These are phyloP conservation scores for Aspergillus ochraceoroseus DNA, from an alignment of 2,329 filamentous ascomycete genomes.

Conservation along the genomic window DNA sequence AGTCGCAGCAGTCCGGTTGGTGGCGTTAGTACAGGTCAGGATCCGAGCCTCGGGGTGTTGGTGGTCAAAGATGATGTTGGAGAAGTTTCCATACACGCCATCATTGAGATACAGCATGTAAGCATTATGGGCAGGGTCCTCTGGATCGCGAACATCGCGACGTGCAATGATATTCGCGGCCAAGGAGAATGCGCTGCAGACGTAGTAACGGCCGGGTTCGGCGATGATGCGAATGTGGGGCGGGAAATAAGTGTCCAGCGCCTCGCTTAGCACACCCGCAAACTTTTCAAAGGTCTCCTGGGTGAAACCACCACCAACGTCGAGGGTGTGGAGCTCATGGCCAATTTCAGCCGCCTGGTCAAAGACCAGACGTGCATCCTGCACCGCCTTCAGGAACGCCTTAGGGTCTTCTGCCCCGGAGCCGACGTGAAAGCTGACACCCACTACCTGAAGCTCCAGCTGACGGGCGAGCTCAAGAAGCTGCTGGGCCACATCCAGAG, in stretches of 20 bases:
- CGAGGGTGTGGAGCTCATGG: conserved; percentile 77
- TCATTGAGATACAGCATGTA: conserved; percentile 99
- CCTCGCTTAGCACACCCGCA: conserved; percentile 70
- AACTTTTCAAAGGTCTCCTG: conserved; percentile 89
- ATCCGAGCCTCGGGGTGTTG: conserved; percentile 84
- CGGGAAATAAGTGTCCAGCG: conserved; percentile 85
- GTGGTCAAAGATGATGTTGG: conserved; percentile 98
- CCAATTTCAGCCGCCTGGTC: conserved; percentile 73
- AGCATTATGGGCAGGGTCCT: conserved; percentile 45
- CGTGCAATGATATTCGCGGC: conserved; percentile 95
- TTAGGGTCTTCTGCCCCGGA: conserved; percentile 92
- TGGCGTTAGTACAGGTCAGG: conserved; percentile 63
- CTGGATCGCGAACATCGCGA: conserved; percentile 73
- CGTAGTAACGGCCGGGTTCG: conserved; percentile 95
- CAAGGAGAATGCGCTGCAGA: conserved; percentile 85
- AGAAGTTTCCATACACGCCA: conserved; percentile 96
- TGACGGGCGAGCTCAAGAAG: conserved; percentile 76
- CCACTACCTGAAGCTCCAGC: conserved; percentile 82
- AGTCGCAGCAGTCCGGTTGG: conserved; percentile 37
- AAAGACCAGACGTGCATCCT: conserved; percentile 83
- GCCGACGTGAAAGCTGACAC: conserved; percentile 96
- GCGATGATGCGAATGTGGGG: conserved; percentile 80
- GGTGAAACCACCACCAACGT: conserved; percentile 90
- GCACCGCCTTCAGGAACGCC: conserved; percentile 84
- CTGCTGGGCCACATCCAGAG: conserved; percentile 71